Percentiles rank a stretch among this genome's conserved stretches.
phyloP scores from a whole-genome alignment of 352 stramenopile genomes.

The Phytophthora meadii region DNA sequence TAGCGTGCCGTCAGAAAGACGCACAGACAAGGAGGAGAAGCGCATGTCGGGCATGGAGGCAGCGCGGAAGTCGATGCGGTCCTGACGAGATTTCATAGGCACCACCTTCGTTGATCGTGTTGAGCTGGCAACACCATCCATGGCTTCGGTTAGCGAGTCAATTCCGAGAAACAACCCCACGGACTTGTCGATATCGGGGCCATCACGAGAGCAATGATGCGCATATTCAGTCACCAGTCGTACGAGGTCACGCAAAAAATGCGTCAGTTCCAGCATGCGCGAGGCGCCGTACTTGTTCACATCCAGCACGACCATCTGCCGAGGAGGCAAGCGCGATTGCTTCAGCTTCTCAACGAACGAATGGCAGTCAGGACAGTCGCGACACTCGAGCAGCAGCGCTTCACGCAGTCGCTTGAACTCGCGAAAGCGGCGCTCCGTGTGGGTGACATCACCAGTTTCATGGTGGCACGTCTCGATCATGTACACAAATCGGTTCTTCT shows the following conservation, averaged over 20 bases:
- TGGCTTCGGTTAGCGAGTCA: slow-evolving; percentile 48
- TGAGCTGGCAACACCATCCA: slow-evolving; percentile 46
- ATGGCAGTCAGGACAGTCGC: slow-evolving; percentile 52
- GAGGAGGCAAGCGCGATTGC: slow-evolving; percentile 52
- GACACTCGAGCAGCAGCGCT: slow-evolving; percentile 63
- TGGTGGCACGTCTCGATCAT: slow-evolving; percentile 79
- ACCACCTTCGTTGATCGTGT: slow-evolving; percentile 40
- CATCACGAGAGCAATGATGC: slow-evolving; percentile 53
- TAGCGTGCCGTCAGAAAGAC: slow-evolving; percentile 31
- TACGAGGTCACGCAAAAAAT: slow-evolving; percentile 70
- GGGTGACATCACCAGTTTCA: slow-evolving; percentile 62
- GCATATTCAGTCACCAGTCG: slow-evolving; percentile 45
- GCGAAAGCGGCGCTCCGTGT: slow-evolving; percentile 59
- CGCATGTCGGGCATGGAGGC: slow-evolving; percentile 76
- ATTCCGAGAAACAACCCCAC: slow-evolving; percentile 67
- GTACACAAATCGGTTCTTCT: slow-evolving; percentile 78
- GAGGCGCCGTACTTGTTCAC: slow-evolving; percentile 63
- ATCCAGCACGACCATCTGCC: slow-evolving; percentile 65
- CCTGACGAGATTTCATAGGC: slow-evolving; percentile 63
- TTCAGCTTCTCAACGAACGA: slow-evolving; percentile 62
- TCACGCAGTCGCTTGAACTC: slow-evolving; percentile 78
- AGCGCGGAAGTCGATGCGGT: slow-evolving; percentile 73
- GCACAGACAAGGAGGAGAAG: slow-evolving; percentile 48
- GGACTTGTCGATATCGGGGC: slow-evolving; percentile 69
- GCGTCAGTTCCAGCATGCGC: slow-evolving; percentile 65